Evolutionary conservation across 164 flowering plant species (phyloP).

Genomic region (Sedum album): DNA sequence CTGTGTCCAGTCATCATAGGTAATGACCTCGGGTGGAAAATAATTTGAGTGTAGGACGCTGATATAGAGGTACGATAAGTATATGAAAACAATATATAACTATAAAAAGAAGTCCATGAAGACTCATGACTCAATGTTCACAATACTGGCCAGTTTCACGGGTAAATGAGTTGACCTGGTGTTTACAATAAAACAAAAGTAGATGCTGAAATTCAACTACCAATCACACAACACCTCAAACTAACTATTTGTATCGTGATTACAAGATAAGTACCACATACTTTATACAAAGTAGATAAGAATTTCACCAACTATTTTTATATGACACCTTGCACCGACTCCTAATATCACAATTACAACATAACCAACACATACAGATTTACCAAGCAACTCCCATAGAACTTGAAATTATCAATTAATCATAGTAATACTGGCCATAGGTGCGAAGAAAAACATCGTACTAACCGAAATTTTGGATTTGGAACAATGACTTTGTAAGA

Average conservation of each 20-base stretch:
- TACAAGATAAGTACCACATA: background rate
- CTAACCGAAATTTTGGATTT: constrained; percentile 66
- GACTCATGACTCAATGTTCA: background rate
- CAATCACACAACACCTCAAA: background rate
- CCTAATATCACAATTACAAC: background rate
- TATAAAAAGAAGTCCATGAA: background rate
- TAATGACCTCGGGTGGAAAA: constrained; percentile 72
- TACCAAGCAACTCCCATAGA: too few species aligned
- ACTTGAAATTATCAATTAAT: too few species aligned
- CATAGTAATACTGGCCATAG: too few species aligned
- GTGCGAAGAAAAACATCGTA: background rate
- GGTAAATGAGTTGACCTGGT: background rate
- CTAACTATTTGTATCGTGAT: constrained; percentile 2
- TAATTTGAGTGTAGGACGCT: constrained; percentile 36
- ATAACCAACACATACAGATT: too few species aligned
- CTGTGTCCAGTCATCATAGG: constrained; percentile 60
- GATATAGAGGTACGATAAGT: constrained; percentile 9
- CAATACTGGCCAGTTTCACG: background rate
- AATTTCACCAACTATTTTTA: background rate
- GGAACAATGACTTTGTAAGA: constrained; percentile 70
- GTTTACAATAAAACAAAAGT: background rate
- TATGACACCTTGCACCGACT: background rate
- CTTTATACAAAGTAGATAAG: background rate
- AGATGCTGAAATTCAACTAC: background rate
- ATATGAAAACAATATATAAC: background rate